Percentiles rank a stretch among this genome's conserved stretches.
Evolutionary conservation across 1,284 basidiomycete genomes (phyloP).

Genomic region (Ceratorhiza oryzae-sativae): DNA sequence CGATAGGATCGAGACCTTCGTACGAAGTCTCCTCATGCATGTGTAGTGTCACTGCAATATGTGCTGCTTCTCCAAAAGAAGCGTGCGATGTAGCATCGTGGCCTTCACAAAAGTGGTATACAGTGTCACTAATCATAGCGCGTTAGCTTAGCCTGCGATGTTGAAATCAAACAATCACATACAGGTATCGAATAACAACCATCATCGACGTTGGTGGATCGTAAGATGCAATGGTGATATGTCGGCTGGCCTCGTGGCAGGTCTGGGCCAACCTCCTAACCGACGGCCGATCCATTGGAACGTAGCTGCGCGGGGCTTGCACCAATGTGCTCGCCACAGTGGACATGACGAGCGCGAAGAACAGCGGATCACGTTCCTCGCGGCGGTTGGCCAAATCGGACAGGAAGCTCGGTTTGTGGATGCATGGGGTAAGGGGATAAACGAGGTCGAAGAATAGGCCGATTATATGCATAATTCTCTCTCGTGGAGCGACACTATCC

Average conservation of each 20-base stretch:
- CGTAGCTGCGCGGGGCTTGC: slow-evolving; percentile 78
- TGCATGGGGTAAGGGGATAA: slow-evolving; percentile 81
- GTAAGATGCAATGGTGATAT: slow-evolving; percentile 77
- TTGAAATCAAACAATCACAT: slow-evolving; percentile 49
- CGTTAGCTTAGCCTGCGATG: background rate
- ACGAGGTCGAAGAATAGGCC: slow-evolving; percentile 89
- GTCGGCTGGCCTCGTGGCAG: slow-evolving; percentile 79
- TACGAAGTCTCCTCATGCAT: slow-evolving; percentile 85
- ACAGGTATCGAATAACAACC: slow-evolving; percentile 85
- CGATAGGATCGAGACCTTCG: slow-evolving; percentile 80
- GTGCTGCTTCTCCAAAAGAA: slow-evolving; percentile 80
- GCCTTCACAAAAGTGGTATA: slow-evolving; percentile 87
- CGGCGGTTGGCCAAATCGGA: slow-evolving; percentile 75
- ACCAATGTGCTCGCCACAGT: slow-evolving; percentile 83
- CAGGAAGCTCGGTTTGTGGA: slow-evolving; percentile 82
- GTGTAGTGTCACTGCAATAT: slow-evolving; percentile 78
- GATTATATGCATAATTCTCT: slow-evolving; percentile 79
- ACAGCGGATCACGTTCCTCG: slow-evolving; percentile 84
- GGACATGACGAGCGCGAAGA: slow-evolving; percentile 86
- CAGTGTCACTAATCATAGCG: slow-evolving; percentile 63
- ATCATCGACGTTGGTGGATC: slow-evolving; percentile 83
- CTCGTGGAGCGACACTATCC: slow-evolving; percentile 76
- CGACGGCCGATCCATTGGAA: slow-evolving; percentile 78
- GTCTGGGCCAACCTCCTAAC: slow-evolving; percentile 79
- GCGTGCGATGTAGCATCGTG: slow-evolving; percentile 85